Evolutionary conservation across 2,329 filamentous ascomycete species (phyloP).

Genomic region (Ciborinia camelliae): DNA sequence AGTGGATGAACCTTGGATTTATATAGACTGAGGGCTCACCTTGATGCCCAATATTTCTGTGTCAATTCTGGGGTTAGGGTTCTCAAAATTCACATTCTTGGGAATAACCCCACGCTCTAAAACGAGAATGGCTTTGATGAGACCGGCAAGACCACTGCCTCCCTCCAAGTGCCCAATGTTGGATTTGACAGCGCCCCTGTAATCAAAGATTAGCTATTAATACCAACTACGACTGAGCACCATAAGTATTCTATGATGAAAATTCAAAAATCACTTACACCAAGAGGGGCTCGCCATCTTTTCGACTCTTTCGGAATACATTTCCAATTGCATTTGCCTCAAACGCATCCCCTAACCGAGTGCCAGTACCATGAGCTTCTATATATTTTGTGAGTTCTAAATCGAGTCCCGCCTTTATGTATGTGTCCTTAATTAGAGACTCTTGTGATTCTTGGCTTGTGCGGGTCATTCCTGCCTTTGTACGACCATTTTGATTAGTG

Average conservation of each 20-base stretch:
- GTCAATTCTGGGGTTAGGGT: neutral
- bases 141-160: neutral
- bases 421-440: slow-evolving; percentile 15
- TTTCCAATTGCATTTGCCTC: slow-evolving; percentile 6
- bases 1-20: too few species aligned
- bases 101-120: neutral
- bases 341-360: slow-evolving; percentile 1
- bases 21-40: too few species aligned
- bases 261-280: neutral
- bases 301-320: neutral
- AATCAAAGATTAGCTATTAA: too few species aligned
- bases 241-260: neutral
- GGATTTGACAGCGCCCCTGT: neutral
- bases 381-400: slow-evolving; percentile 17
- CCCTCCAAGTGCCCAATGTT: neutral
- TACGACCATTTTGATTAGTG: slow-evolving; percentile 54
- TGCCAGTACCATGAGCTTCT: slow-evolving; percentile 24
- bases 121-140: neutral
- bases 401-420: slow-evolving; percentile 16
- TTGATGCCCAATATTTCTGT: slow-evolving; percentile 33
- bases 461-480: slow-evolving; percentile 51
- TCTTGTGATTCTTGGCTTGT: slow-evolving; percentile 46
- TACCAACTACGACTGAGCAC: too few species aligned
- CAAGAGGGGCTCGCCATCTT: slow-evolving; percentile 5
- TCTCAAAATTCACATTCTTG: neutral